phyloP scores from a whole-genome alignment of 2,329 filamentous ascomycete genomes.

The Curvularia verruculosa region DNA sequence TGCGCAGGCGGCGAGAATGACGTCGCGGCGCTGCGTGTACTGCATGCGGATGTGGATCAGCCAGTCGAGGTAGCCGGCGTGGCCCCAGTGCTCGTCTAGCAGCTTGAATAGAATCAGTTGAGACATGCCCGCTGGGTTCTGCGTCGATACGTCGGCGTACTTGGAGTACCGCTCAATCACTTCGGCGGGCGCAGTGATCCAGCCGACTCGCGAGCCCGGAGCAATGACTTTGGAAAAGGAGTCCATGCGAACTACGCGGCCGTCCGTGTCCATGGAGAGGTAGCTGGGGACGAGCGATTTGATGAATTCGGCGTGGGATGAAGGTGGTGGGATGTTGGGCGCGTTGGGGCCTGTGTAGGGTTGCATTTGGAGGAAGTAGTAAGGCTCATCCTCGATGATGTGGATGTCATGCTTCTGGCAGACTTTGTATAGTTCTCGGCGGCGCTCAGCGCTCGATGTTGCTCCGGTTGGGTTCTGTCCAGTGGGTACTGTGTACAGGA shows the following conservation, averaged over 20 bases:
- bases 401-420: constrained; percentile 83
- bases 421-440: constrained; percentile 75
- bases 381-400: constrained; percentile 92
- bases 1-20: constrained; percentile 80
- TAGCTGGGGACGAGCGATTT: constrained; percentile 73
- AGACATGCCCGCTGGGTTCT: constrained; percentile 83
- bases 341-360: constrained; percentile 67
- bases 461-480: constrained; percentile 92
- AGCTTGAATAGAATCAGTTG: constrained; percentile 88
- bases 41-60: constrained; percentile 78
- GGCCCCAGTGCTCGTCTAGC: constrained; percentile 92
- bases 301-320: constrained; percentile 74
- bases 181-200: constrained; percentile 87
- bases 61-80: constrained; percentile 88
- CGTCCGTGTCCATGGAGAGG: constrained; percentile 81
- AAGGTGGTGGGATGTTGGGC: constrained; percentile 61
- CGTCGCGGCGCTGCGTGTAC: constrained; percentile 80
- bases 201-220: constrained; percentile 81
- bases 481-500: constrained; percentile 76
- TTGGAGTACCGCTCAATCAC: constrained; percentile 81
- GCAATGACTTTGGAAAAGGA: constrained; percentile 92
- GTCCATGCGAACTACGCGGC: constrained; percentile 87
- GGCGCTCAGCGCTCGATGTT: constrained; percentile 72
- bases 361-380: constrained; percentile 92
- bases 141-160: constrained; percentile 81